Evolutionary conservation across 1,284 basidiomycete species (phyloP).

Genomic region (Ustilago trichophora): DNA sequence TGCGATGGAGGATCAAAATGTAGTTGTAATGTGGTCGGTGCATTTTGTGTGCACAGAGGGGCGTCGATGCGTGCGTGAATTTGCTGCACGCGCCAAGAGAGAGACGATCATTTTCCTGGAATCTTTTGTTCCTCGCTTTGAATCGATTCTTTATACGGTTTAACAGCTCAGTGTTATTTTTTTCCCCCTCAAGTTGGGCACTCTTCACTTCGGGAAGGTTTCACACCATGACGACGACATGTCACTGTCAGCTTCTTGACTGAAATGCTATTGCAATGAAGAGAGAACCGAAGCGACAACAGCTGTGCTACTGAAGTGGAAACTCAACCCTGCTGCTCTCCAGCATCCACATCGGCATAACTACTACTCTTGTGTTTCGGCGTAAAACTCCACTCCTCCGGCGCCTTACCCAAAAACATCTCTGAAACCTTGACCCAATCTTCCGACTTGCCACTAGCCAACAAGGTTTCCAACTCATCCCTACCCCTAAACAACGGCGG

Average conservation of each 20-base stretch:
- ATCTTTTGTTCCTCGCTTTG: too few relatives aligned
- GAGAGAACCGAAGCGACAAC: too few relatives aligned
- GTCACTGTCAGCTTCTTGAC: too few relatives aligned
- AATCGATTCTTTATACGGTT: too few relatives aligned
- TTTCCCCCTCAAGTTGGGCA: too few relatives aligned
- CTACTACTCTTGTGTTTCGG: constrained; percentile 63
- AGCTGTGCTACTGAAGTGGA: too few relatives aligned
- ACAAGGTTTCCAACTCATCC: constrained; percentile 80
- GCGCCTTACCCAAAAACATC: constrained; percentile 85
- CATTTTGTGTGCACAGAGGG: constrained; percentile 2
- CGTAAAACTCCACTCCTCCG: constrained; percentile 72
- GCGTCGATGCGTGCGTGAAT: constrained; percentile 4
- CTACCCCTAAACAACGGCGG: constrained; percentile 85
- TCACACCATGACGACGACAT: too few relatives aligned
- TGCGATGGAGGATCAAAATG: too few relatives aligned
- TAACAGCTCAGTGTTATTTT: too few relatives aligned
- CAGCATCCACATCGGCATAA: constrained; percentile 24
- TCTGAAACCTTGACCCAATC: constrained; percentile 96
- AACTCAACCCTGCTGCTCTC: constrained; percentile 46
- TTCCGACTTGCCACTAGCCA: constrained; percentile 80
- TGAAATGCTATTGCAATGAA: too few relatives aligned
- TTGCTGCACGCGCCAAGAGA: neutral
- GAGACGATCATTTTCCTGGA: too few relatives aligned
- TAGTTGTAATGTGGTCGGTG: constrained; percentile 20
- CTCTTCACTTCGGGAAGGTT: too few relatives aligned